A percentile compares a stretch with the other conserved stretches of the same genome.
Evolutionary conservation across 176 grass and related monocot genomes (phyloP).

Genomic region (Alopecurus myosuroides): DNA sequence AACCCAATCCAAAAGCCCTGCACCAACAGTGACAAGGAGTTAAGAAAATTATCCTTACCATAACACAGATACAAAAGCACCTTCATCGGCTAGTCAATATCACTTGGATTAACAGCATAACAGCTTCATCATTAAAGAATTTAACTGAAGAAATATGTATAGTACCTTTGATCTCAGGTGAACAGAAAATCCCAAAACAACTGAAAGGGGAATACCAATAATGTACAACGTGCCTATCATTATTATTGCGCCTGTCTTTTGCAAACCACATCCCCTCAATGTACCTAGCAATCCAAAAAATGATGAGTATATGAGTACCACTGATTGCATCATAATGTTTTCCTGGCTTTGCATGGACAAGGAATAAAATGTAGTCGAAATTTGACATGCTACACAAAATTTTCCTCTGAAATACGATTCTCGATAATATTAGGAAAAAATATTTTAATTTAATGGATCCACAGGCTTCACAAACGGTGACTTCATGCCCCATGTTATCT

Average conservation of each 20-base stretch:
- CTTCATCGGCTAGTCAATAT: background rate
- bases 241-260: background rate
- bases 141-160: background rate
- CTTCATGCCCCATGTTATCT: background rate
- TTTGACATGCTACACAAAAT: background rate
- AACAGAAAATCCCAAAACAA: slow-evolving; percentile 1
- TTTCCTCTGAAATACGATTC: background rate
- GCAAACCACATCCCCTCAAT: slow-evolving; percentile 6
- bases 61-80: background rate
- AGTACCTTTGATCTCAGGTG: background rate
- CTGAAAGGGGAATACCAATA: slow-evolving; percentile 7
- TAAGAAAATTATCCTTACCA: background rate
- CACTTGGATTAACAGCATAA: background rate
- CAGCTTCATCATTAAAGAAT: background rate
- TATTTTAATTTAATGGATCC: background rate
- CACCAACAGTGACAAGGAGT: background rate
- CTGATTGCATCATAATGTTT: background rate
- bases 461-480: background rate
- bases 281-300: background rate
- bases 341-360: background rate
- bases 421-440: background rate
- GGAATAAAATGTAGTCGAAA: background rate
- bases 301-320: background rate
- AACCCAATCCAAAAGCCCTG: slow-evolving; percentile 14
- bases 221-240: background rate